Conservation (phyloP, 2,329 filamentous ascomycete species). For the Aspergillus sojae region DNA sequence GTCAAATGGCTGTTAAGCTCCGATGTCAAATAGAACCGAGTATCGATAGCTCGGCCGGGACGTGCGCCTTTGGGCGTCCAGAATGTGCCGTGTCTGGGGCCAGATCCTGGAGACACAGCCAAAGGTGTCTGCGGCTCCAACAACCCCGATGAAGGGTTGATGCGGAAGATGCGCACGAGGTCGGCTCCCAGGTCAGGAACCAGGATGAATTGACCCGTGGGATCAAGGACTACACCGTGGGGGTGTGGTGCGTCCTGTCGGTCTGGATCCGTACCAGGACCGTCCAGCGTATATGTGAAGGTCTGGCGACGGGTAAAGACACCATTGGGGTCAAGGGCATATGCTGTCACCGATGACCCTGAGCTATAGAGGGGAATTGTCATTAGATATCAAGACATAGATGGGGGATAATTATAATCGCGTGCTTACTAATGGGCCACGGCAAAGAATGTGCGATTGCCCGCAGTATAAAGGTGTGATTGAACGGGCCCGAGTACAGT, state of each 20-base stretch:
- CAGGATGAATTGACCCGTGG: slow-evolving; percentile 54
- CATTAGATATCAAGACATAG: neutral
- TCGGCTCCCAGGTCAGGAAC: slow-evolving; percentile 60
- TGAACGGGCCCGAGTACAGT: slow-evolving; percentile 21
- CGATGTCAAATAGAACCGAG: slow-evolving; percentile 20
- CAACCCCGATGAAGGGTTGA: slow-evolving; percentile 48
- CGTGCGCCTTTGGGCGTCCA: slow-evolving; percentile 41
- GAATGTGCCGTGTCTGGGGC: slow-evolving; percentile 58
- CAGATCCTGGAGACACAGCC: slow-evolving; percentile 50
- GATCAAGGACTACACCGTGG: slow-evolving; percentile 49
- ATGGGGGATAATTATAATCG: too few relatives aligned
- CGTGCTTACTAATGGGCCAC: slow-evolving; percentile 24
- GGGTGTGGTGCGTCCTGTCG: slow-evolving; percentile 61
- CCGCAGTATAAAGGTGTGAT: slow-evolving; percentile 18
- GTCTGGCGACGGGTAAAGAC: slow-evolving; percentile 15
- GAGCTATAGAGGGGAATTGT: neutral
- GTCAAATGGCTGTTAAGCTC: slow-evolving; percentile 24
- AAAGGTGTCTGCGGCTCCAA: slow-evolving; percentile 51
- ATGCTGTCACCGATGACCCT: slow-evolving; percentile 18
- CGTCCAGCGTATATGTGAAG: slow-evolving; percentile 18
- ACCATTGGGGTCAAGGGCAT: slow-evolving; percentile 12
- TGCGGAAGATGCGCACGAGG: slow-evolving; percentile 56
- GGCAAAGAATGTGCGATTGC: slow-evolving; percentile 16
- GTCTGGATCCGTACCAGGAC: slow-evolving; percentile 46
- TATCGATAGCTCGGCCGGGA: neutral